phyloP scores from a whole-genome alignment of 139 green algal species.

The Picochlorum sp. region DNA sequence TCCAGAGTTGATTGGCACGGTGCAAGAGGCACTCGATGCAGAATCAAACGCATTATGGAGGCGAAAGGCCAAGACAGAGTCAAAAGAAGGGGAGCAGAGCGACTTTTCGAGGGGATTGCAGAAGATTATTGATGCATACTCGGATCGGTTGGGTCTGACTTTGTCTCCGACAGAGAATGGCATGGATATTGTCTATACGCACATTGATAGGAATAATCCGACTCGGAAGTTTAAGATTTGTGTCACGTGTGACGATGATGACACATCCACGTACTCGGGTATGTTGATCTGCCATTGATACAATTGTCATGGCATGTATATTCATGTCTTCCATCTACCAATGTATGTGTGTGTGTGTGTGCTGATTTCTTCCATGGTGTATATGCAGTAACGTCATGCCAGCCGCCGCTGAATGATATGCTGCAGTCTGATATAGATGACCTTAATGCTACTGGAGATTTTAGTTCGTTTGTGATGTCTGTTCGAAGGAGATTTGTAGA shows the following conservation, averaged over 20 bases:
- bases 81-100: constrained; percentile 13
- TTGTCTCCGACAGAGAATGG: constrained; percentile 11
- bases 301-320: too few relatives aligned
- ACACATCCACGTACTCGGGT: background rate
- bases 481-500: constrained; percentile 16
- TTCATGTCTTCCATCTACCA: too few relatives aligned
- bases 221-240: background rate
- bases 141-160: constrained; percentile 12
- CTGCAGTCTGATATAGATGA: background rate
- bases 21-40: constrained; percentile 15
- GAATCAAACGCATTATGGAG: constrained; percentile 14
- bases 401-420: too few relatives aligned
- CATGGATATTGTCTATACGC: constrained; percentile 1
- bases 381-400: too few relatives aligned
- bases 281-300: background rate
- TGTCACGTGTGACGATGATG: background rate
- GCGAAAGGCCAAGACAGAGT: constrained; percentile 17
- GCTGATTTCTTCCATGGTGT: too few relatives aligned
- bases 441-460: constrained; percentile 4
- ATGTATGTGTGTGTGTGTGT: too few relatives aligned
- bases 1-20: constrained; percentile 13
- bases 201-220: constrained; percentile 3
- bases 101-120: constrained; percentile 19
- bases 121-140: constrained; percentile 15
- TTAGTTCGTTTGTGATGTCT: constrained; percentile 21